Percentiles rank a stretch among this genome's conserved stretches.
These are phyloP conservation scores for Fraxinus velutina DNA, from an alignment of 305 asterid species.

Conservation along the genomic window DNA sequence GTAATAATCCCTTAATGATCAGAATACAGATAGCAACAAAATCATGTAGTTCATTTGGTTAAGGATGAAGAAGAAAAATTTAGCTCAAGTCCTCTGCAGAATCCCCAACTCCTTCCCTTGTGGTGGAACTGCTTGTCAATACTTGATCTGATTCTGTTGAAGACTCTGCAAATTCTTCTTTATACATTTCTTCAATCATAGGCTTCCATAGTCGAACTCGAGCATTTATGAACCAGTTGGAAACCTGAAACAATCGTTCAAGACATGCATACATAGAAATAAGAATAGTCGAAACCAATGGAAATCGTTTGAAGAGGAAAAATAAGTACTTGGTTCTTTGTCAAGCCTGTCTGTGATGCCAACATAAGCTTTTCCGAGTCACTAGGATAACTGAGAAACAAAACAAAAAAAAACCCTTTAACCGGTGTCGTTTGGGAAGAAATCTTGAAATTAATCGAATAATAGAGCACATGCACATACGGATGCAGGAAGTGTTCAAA, in stretches of 20 bases:
- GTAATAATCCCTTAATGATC: not conserved
- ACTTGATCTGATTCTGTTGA: slow-evolving; percentile 59
- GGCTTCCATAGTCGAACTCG: slow-evolving; percentile 96
- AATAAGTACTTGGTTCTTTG: slow-evolving; percentile 79
- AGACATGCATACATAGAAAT: not conserved
- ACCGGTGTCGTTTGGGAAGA: not conserved
- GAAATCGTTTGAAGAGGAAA: not conserved
- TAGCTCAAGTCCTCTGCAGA: slow-evolving; percentile 42
- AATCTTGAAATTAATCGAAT: not conserved
- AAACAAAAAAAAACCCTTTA: not conserved
- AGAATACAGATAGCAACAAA: not conserved
- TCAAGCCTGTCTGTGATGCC: slow-evolving; percentile 84
- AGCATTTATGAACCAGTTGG: slow-evolving; percentile 95
- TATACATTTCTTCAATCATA: slow-evolving; percentile 93
- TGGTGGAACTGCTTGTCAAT: slow-evolving; percentile 24
- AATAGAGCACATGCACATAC: slow-evolving; percentile 32
- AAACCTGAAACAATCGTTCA: slow-evolving; percentile 43
- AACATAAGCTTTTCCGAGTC: slow-evolving; percentile 86
- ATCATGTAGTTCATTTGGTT: not conserved
- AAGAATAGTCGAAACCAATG: not conserved
- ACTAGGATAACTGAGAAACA: slow-evolving; percentile 62
- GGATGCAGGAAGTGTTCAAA: slow-evolving; percentile 94
- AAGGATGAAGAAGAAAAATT: not conserved
- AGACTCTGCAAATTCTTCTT: slow-evolving; percentile 71
- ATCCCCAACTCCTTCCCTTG: slow-evolving; percentile 47